Percentiles rank a stretch among this genome's conserved stretches.
phyloP scores from a whole-genome alignment of 345 rosid species.

The Syzygium oleosum region DNA sequence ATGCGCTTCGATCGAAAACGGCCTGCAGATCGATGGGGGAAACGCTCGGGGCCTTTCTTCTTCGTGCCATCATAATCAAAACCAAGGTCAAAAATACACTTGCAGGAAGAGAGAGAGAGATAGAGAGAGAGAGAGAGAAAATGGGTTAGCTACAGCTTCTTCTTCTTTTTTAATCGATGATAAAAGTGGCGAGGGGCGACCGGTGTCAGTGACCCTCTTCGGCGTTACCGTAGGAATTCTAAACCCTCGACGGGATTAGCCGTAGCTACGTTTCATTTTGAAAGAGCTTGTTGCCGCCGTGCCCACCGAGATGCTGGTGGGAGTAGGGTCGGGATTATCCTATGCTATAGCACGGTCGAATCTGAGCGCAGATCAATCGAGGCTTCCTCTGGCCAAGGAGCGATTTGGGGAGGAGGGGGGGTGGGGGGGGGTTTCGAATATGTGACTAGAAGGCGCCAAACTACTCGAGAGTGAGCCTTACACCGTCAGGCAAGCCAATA shows the following conservation, averaged over 20 bases:
- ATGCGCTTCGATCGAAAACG: neutral
- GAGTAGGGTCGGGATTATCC: neutral
- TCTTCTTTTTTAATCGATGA: too few species aligned
- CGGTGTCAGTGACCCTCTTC: neutral
- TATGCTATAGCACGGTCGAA: neutral
- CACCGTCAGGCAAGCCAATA: neutral
- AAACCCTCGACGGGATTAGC: fast-evolving
- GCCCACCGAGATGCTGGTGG: neutral
- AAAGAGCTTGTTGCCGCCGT: too few species aligned
- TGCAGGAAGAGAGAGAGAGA: neutral
- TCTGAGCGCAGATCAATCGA: neutral
- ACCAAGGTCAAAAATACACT: neutral
- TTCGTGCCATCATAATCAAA: neutral
- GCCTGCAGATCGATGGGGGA: neutral
- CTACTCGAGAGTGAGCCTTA: neutral
- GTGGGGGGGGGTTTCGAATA: neutral
- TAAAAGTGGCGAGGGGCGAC: too few species aligned
- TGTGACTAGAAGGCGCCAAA: neutral
- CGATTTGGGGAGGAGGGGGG: neutral
- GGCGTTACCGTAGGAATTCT: neutral
- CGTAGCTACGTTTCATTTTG: neutral
- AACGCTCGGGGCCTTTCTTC: neutral
- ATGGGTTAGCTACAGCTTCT: too few species aligned
- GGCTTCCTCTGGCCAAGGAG: neutral
- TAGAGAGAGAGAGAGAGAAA: neutral